Evolutionary conservation across 2,329 filamentous ascomycete species (phyloP).

Genomic region (Phialophora chinensis): DNA sequence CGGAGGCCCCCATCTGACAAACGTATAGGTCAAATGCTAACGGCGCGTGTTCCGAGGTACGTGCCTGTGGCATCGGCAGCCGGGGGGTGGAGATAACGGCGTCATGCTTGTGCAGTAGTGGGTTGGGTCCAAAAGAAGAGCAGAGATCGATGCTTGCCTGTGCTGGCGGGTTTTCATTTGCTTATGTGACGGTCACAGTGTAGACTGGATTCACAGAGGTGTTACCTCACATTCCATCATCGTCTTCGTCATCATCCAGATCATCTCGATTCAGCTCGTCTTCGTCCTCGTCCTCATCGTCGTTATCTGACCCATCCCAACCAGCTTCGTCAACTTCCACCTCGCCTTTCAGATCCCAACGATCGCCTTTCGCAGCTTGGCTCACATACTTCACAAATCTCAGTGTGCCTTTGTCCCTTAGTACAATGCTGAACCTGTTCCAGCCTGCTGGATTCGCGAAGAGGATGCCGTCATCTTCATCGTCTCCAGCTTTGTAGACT

Average conservation of each 20-base stretch:
- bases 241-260: constrained; percentile 17
- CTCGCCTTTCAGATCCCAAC: constrained; percentile 86
- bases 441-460: constrained; percentile 74
- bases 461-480: constrained; percentile 77
- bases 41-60: background rate
- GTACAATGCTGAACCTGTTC: constrained; percentile 90
- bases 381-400: constrained; percentile 98
- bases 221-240: background rate
- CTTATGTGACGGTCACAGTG: background rate
- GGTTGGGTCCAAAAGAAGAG: background rate
- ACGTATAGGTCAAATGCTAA: background rate
- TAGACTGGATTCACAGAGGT: background rate
- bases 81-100: background rate
- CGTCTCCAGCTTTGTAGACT: constrained; percentile 74
- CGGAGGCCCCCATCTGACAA: background rate
- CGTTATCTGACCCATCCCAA: constrained; percentile 36
- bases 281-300: constrained; percentile 28
- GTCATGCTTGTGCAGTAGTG: background rate
- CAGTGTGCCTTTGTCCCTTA: constrained; percentile 83
- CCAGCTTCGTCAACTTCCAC: constrained; percentile 56
- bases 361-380: constrained; percentile 78
- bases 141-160: background rate
- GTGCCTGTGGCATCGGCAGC: background rate
- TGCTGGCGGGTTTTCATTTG: background rate
- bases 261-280: background rate